Conservation (phyloP, 768 basidiomycete genomes). For the Leucocoprinus sp. region DNA sequence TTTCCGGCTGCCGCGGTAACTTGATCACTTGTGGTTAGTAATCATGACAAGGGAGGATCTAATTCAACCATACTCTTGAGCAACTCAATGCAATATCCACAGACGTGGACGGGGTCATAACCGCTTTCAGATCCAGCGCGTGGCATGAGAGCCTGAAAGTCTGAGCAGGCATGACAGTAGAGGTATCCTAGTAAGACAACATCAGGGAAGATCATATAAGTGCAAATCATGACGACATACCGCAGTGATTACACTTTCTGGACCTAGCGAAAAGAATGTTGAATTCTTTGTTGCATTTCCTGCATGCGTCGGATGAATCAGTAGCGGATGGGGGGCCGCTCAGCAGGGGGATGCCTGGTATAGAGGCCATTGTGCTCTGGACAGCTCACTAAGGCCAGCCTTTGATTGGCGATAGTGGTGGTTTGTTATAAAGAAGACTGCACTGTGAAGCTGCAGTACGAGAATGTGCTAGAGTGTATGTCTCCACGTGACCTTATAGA, state of each 20-base stretch:
- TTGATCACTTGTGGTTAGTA: conserved; percentile 20
- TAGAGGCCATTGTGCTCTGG: conserved; percentile 7
- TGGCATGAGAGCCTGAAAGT: conserved; percentile 77
- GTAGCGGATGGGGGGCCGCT: conserved; percentile 52
- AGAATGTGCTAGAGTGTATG: conserved; percentile 13
- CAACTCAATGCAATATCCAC: conserved; percentile 66
- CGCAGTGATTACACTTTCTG: conserved; percentile 68
- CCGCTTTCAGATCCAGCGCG: conserved; percentile 43
- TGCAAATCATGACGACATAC: conserved; percentile 29
- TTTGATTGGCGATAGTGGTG: neutral
- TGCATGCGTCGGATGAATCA: conserved; percentile 35
- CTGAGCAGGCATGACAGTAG: conserved; percentile 68
- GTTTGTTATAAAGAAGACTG: neutral
- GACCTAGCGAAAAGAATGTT: conserved; percentile 55
- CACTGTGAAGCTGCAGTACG: neutral
- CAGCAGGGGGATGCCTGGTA: conserved; percentile 57
- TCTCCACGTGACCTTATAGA: neutral
- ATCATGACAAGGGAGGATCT: conserved; percentile 3
- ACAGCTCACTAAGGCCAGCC: neutral
- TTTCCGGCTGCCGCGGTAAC: conserved; percentile 62
- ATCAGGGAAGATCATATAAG: neutral
- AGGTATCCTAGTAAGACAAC: conserved; percentile 41
- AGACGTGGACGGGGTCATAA: conserved; percentile 60
- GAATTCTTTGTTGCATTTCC: conserved; percentile 72
- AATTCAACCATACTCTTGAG: conserved; percentile 43